Percentiles rank a stretch among this genome's conserved stretches.
Conservation (phyloP, 2,329 filamentous ascomycete genomes). For the Colletotrichum viniferum region DNA sequence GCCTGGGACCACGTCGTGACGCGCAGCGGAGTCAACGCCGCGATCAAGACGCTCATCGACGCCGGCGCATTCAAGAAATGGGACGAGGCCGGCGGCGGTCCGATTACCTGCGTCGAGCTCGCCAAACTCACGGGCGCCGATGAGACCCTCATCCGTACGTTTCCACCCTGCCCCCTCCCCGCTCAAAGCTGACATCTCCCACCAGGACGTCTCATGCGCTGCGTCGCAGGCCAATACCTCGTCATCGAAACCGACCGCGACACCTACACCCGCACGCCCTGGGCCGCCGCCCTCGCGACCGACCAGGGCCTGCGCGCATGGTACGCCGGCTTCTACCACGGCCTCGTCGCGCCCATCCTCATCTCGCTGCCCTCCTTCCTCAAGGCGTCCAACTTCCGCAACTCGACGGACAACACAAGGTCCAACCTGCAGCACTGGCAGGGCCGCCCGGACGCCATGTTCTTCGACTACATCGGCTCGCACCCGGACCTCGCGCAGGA, state of each 20-base stretch:
- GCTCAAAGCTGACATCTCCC: neutral
- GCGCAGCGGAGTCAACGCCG: conserved; percentile 33
- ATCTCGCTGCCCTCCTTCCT: conserved; percentile 34
- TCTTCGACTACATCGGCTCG: conserved; percentile 35
- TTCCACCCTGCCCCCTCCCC: neutral
- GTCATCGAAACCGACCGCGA: conserved; percentile 37
- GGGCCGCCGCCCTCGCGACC: conserved; percentile 31
- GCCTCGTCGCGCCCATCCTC: conserved; percentile 36
- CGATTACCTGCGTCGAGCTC: conserved; percentile 34
- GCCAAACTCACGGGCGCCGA: conserved; percentile 37
- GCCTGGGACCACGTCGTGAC: conserved; percentile 42
- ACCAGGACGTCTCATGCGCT: conserved; percentile 37
- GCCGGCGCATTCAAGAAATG: conserved; percentile 40
- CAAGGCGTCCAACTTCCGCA: conserved; percentile 34
- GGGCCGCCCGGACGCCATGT: conserved; percentile 26
- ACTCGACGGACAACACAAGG: conserved; percentile 35
- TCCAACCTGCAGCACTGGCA: conserved; percentile 37
- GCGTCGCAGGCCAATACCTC: conserved; percentile 38
- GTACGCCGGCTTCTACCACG: conserved; percentile 37
- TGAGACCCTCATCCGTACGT: conserved; percentile 34
- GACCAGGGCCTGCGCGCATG: conserved; percentile 31
- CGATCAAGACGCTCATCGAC: conserved; percentile 41
- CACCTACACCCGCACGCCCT: conserved; percentile 36
- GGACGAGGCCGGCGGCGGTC: conserved; percentile 31
- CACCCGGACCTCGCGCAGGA: conserved; percentile 31